Evolutionary conservation across 2,329 filamentous ascomycete species (phyloP), one percentile per base, ranked within the genome.

Genomic region (Cordyceps javanica): DNA sequence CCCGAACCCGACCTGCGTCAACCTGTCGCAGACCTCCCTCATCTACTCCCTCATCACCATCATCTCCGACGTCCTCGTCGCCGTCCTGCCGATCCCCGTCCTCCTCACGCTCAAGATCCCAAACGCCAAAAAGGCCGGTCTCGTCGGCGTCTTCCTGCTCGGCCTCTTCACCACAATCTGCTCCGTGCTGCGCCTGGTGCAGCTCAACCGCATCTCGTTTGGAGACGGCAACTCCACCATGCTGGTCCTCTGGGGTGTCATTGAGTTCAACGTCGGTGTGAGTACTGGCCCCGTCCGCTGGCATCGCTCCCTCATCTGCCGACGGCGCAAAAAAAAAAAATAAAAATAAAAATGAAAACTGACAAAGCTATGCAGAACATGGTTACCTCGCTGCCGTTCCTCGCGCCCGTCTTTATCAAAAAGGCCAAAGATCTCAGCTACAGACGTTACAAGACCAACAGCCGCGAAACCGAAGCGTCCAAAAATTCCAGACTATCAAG

Each of bases 141-240:
- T 82, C 0, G 75, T 81, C 14, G 73, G 66, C 30, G 76, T 82
- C 38, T 82, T 83, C 61, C 67, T 77, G 1, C 70, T 82, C 0
- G 80, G 80, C 0, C 69, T 82, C 1, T 81, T 82, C 63, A 82
- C 79, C 0, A 82, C 79, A 0, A 59, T 82, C 11, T 82, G 80
- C 63, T 82, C 79, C 2, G 71, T 82, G 51, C 65, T 82, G 56
- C 73, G 80, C 8, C 76, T 82, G 57, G 67, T 73, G 0, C 77
- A 82, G 62, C 82, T 82, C 59, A 66, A 76, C 60, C 69, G 73
- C 0, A 79, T 82, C 34, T 75, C 77, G 14, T 67, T 70, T n/a
- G 77, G 76, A 1, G 77, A 81, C 38, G 79, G 79, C 10, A 80
- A 82, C 62, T 81, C 80, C 0, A 82, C 80, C 4, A 79, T 80